These are phyloP conservation scores for Beauveria australis DNA, from an alignment of 2,329 filamentous ascomycete genomes.

Conservation along the genomic window DNA sequence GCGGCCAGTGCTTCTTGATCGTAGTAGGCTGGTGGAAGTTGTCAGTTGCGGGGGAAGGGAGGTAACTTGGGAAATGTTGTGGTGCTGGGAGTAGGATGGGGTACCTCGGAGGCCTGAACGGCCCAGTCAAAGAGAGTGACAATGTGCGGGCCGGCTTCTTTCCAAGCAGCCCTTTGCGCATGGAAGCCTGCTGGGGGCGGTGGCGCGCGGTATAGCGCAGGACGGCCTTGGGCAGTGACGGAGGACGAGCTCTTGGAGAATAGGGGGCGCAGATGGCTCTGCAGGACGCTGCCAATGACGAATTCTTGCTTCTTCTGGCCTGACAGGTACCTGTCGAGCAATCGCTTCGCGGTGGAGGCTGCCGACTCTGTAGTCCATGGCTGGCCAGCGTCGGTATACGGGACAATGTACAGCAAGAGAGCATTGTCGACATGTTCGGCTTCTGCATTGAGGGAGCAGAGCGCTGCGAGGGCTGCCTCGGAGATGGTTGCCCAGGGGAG, in stretches of 20 bases:
- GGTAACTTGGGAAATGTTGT: background rate
- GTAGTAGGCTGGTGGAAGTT: background rate
- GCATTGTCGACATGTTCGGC: constrained; percentile 11
- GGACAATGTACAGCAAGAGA: constrained; percentile 23
- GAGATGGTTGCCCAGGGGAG: constrained; percentile 7
- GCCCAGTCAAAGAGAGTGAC: constrained; percentile 41
- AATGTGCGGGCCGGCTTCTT: constrained; percentile 14
- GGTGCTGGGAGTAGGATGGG: background rate
- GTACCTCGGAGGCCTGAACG: constrained; percentile 42
- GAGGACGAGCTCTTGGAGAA: constrained; percentile 50
- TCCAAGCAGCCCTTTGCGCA: constrained; percentile 17
- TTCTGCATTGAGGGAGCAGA: constrained; percentile 19
- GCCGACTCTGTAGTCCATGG: constrained; percentile 31
- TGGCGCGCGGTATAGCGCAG: constrained; percentile 17
- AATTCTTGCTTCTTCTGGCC: constrained; percentile 23
- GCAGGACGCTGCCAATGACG: constrained; percentile 49
- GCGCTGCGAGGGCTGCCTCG: constrained; percentile 21
- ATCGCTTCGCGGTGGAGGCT: constrained; percentile 19
- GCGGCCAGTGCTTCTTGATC: constrained; percentile 47
- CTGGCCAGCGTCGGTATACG: constrained; percentile 24
- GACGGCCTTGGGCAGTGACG: constrained; percentile 22
- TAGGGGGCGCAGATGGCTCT: constrained; percentile 55
- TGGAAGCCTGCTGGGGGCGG: background rate
- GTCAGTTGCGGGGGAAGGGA: background rate
- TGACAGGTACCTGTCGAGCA: constrained; percentile 25